Conservation (phyloP, 345 rosid genomes). For the Brassica nigra region DNA sequence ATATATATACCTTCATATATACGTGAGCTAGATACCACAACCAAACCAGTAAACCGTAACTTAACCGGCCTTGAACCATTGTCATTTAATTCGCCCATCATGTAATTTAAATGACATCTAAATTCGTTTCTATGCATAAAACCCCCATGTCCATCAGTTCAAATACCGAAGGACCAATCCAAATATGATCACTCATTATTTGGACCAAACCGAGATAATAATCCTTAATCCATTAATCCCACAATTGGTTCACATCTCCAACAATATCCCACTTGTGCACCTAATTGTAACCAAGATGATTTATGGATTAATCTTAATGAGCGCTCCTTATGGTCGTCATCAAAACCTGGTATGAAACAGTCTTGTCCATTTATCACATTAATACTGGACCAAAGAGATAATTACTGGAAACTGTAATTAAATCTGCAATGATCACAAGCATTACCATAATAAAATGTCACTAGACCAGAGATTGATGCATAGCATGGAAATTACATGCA, state of each 20-base stretch:
- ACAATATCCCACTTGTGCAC: neutral
- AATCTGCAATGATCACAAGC: neutral
- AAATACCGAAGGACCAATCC: neutral
- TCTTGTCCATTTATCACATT: neutral
- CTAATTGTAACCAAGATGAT: neutral
- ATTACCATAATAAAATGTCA: neutral
- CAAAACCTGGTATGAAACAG: neutral
- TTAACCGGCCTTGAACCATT: neutral
- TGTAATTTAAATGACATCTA: neutral
- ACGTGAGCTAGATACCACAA: neutral
- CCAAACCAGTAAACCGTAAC: neutral
- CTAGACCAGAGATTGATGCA: neutral
- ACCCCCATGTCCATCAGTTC: neutral
- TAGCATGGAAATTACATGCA: neutral
- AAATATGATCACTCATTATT: neutral
- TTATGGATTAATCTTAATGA: neutral
- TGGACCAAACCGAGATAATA: neutral
- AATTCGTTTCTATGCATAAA: neutral
- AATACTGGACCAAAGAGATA: neutral
- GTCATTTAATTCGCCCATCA: neutral
- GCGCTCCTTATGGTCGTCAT: neutral
- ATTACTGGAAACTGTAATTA: neutral
- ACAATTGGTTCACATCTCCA: constrained; percentile 1
- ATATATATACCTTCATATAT: neutral
- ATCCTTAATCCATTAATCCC: neutral